Evolutionary conservation across 1,284 basidiomycete species (phyloP).

Genomic region (Ustilago trichophora): DNA sequence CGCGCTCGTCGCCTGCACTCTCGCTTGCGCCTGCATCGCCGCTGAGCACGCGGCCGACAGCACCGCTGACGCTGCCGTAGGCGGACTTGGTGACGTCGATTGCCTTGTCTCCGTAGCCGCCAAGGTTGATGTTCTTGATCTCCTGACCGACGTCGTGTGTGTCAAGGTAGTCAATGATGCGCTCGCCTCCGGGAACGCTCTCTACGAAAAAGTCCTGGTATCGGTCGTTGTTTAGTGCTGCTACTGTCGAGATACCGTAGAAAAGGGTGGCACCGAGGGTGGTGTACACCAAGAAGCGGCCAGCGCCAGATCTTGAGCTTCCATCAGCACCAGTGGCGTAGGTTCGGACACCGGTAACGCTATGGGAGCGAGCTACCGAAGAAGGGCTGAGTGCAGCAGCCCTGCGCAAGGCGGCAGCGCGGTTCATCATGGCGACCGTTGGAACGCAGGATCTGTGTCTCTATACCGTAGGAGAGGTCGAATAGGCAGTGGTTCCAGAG

Average conservation of each 20-base stretch:
- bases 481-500: background rate
- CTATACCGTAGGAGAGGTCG: background rate
- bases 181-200: conserved; percentile 77
- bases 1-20: conserved; percentile 40
- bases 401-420: conserved; percentile 42
- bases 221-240: conserved; percentile 55
- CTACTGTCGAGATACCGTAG: conserved; percentile 61
- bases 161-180: conserved; percentile 69
- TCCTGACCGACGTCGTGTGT: conserved; percentile 52
- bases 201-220: conserved; percentile 80
- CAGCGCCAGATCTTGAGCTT: conserved; percentile 27
- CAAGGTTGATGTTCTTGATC: conserved; percentile 45
- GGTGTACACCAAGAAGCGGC: conserved; percentile 50
- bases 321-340: conserved; percentile 38
- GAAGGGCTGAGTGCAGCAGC: conserved; percentile 29
- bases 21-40: conserved; percentile 49
- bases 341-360: conserved; percentile 16
- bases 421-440: conserved; percentile 38
- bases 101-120: conserved; percentile 71
- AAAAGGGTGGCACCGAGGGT: conserved; percentile 52
- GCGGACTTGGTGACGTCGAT: conserved; percentile 71
- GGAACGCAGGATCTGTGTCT: conserved; percentile 1
- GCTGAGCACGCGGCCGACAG: conserved; percentile 47
- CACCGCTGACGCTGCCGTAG: conserved; percentile 59
- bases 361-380: conserved; percentile 18